Base-by-base conservation (phyloP, 345 rosid genomes). In the Eucalyptus lansdowneana region DNA sequence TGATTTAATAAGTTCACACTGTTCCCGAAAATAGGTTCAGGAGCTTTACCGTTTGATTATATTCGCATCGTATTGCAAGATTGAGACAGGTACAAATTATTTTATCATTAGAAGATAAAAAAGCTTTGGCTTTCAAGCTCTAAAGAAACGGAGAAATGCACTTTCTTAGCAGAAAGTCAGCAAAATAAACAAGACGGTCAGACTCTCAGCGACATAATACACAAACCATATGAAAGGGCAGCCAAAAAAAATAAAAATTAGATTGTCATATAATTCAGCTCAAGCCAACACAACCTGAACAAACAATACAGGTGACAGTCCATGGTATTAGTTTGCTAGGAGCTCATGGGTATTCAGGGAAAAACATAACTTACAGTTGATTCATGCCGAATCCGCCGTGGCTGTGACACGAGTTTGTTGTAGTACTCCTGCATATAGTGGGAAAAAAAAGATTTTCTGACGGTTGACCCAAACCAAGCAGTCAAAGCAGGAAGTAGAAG, bases 371-470 rank as follows among this genome's bases (percentile, higher is more conserved):
- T 91, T 92, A 96, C 99, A 88, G 99, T 97, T 80, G 99, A 97
- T 69, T 97, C 99, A 86, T 95, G 96, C 51, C 99, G 97, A 89
- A 97, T 91, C 88, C 50, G 91, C 37, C 99, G 95, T 16, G 95
- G 97, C 88, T 87, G 92, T 60, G 92, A 92, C 53, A 94, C 92
- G 92, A 97, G 88, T 87, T 94, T 96, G 88, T 95, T 96, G 50
- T 96, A 97, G 88, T 94, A 94, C 92, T 95, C 97, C 99, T 97
- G 93, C 94, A 88, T 76, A 76, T 3, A 44, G 4, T 9, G 7
- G 4, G 7, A 19, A 7, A 11, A 34, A 37, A 76, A 37, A 10
- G 27, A 76, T 21, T 11, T 6, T 76, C 47, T 11, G 47, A 76
- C 15, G 2, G 85, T 76, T 40, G 85, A 37, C 27, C 83, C 27